Evolutionary conservation across 2,329 filamentous ascomycete species (phyloP).

Genomic region (Stemphylium vesicarium): DNA sequence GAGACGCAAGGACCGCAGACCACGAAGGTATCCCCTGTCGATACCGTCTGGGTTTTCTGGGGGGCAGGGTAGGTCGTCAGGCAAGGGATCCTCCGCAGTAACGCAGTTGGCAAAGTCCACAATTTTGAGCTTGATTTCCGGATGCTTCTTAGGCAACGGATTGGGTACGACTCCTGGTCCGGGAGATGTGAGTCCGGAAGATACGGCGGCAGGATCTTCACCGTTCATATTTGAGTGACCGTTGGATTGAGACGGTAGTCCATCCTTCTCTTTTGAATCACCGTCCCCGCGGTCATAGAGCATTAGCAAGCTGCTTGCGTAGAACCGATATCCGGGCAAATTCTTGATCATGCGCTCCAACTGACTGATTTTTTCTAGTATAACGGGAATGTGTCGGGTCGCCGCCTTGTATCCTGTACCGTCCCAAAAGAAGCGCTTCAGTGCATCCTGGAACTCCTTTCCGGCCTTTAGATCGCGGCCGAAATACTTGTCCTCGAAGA

Average conservation of each 20-base stretch:
- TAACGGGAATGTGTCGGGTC: conserved; percentile 82
- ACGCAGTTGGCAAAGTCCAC: conserved; percentile 99
- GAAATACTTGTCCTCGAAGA: conserved; percentile 99
- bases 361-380: conserved; percentile 81
- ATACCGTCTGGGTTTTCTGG: conserved; percentile 80
- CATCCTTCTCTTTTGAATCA: conserved; percentile 53
- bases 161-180: conserved; percentile 19
- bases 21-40: conserved; percentile 87
- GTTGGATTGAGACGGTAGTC: conserved; percentile 10
- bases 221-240: conserved; percentile 20
- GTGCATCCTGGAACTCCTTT: conserved; percentile 83
- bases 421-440: conserved; percentile 90
- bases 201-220: conserved; percentile 27
- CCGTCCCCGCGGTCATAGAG: conserved; percentile 87
- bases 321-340: conserved; percentile 88
- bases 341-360: conserved; percentile 83
- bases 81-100: conserved; percentile 75
- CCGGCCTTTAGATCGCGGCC: conserved; percentile 88
- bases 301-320: conserved; percentile 92
- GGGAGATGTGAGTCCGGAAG: conserved; percentile 37
- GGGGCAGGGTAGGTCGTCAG: conserved; percentile 71
- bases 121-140: conserved; percentile 87
- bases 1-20: conserved; percentile 75
- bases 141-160: conserved; percentile 33
- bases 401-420: conserved; percentile 82